Evolutionary conservation across 192 early-diverging fungal genomes (phyloP).

Genomic region (Coemansia pectinata): DNA sequence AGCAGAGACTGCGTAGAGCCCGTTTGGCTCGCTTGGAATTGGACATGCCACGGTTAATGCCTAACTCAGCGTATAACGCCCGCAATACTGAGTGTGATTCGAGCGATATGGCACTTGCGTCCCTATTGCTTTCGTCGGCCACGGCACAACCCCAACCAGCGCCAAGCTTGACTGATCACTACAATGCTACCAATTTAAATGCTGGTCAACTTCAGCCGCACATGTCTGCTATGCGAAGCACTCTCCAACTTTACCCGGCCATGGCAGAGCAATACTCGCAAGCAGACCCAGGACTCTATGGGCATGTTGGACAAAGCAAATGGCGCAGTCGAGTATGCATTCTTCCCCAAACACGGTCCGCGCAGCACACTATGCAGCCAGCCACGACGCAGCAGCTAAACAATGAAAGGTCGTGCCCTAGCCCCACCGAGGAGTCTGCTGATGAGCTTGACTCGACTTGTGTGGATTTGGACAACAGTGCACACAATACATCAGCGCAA

Average conservation of each 20-base stretch:
- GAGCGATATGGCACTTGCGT: slow-evolving; percentile 2
- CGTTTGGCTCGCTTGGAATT: slow-evolving; percentile 9
- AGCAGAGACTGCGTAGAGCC: slow-evolving; percentile 50
- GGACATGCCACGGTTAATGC: not conserved
- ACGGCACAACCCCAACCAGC: not conserved
- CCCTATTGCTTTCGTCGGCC: not conserved
- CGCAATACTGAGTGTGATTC: not conserved
- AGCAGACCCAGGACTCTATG: not conserved
- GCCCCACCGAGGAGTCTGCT: slow-evolving; percentile 1
- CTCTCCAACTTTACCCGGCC: slow-evolving; percentile 4
- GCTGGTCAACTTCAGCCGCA: not conserved
- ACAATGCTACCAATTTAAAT: not conserved
- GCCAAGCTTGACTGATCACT: not conserved
- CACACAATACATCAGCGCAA: not conserved
- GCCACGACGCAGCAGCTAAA: not conserved
- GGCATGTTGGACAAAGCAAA: not conserved
- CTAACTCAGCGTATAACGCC: not conserved
- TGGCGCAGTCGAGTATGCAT: not conserved
- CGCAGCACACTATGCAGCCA: not conserved
- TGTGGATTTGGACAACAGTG: slow-evolving; percentile 18
- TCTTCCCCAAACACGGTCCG: not conserved
- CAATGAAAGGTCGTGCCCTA: not conserved
- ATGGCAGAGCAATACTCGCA: not conserved
- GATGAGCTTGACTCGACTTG: slow-evolving; percentile 28
- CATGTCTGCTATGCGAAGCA: slow-evolving; percentile 28